phyloP scores from a whole-genome alignment of 768 basidiomycete species.

The Pholiota conissans region DNA sequence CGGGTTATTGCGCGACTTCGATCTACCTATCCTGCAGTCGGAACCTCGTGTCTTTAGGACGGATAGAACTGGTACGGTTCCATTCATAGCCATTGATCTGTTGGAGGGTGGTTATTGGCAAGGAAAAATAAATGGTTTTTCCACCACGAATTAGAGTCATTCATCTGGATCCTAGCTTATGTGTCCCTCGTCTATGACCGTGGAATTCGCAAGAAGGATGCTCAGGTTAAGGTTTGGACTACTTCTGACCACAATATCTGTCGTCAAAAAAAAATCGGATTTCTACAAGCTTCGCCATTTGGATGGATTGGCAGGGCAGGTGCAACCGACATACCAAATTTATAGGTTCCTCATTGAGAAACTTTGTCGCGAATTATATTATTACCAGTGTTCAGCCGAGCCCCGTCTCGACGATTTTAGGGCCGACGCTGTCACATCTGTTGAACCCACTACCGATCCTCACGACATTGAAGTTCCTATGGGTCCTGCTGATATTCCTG shows the following conservation, averaged over 20 bases:
- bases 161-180: slow-evolving; percentile 2
- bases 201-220: not conserved
- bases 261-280: no score
- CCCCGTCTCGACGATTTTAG: no score
- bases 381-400: no score
- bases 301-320: no score
- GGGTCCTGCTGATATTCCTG: no score
- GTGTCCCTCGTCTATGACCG: not conserved
- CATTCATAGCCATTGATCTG: not conserved
- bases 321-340: no score
- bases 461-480: no score
- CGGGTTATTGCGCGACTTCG: slow-evolving; percentile 30
- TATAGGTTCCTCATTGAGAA: no score
- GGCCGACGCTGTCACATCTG: no score
- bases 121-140: not conserved
- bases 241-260: not conserved
- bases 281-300: no score
- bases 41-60: not conserved
- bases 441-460: no score
- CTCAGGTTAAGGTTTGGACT: not conserved
- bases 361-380: no score
- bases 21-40: slow-evolving; percentile 15
- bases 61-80: slow-evolving; percentile 1
- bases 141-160: not conserved
- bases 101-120: not conserved